Evolutionary conservation across 257 asterid species (phyloP).

Genomic region (Lantana camara): DNA sequence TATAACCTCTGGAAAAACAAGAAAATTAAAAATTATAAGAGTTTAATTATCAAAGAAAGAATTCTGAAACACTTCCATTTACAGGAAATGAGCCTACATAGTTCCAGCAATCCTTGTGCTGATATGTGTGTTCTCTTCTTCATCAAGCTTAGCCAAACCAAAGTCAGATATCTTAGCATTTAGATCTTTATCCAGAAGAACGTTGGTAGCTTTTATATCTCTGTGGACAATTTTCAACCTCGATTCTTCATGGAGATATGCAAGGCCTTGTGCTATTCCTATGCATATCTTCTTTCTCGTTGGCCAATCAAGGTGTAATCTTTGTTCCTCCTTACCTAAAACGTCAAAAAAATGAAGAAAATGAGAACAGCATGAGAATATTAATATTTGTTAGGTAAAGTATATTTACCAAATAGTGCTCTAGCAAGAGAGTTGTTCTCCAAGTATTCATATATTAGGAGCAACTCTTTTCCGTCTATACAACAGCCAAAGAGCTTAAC

Average conservation of each 20-base stretch:
- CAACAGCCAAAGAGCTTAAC: constrained; percentile 82
- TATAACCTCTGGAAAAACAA: constrained; percentile 59
- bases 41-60: not conserved
- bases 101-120: constrained; percentile 89
- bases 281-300: constrained; percentile 60
- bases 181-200: constrained; percentile 69
- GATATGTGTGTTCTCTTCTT: constrained; percentile 80
- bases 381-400: not conserved
- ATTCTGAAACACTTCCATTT: not conserved
- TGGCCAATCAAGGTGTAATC: constrained; percentile 60
- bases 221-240: constrained; percentile 81
- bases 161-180: constrained; percentile 82
- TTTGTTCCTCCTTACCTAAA: constrained; percentile 57
- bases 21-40: not conserved
- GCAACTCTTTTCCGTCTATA: constrained; percentile 68
- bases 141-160: constrained; percentile 86
- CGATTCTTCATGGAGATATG: constrained; percentile 87
- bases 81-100: constrained; percentile 39
- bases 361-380: constrained; percentile 9
- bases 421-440: constrained; percentile 84
- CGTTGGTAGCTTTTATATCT: constrained; percentile 82
- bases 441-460: constrained; percentile 68
- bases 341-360: not conserved
- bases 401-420: constrained; percentile 69
- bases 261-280: constrained; percentile 77